These are phyloP conservation scores for Wallacemonas sp. DNA, from an alignment of 208 protist species.

Conservation along the genomic window DNA sequence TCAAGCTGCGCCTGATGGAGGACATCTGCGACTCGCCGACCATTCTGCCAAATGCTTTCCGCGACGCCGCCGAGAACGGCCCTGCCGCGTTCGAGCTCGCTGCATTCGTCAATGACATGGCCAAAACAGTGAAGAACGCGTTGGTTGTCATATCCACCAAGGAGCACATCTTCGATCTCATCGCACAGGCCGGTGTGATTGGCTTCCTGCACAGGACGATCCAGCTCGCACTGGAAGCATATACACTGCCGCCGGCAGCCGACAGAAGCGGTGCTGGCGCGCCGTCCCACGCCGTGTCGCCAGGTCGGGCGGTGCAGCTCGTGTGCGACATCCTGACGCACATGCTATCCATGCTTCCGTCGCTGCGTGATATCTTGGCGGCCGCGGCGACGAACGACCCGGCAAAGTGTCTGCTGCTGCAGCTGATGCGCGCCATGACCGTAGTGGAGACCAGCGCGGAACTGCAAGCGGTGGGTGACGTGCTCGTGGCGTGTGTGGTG, in stretches of 20 bases:
- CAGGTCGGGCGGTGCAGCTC: slow-evolving; percentile 35
- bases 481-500: slow-evolving; percentile 4
- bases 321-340: slow-evolving; percentile 32
- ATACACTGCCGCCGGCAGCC: too few relatives aligned
- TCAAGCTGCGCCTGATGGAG: slow-evolving; percentile 55
- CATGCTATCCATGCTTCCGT: slow-evolving; percentile 25
- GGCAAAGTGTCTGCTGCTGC: slow-evolving; percentile 25
- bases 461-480: slow-evolving; percentile 46
- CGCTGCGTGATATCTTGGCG: slow-evolving; percentile 18
- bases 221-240: slow-evolving; percentile 8
- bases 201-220: slow-evolving; percentile 34
- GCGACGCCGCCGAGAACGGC: slow-evolving; percentile 9
- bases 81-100: slow-evolving; percentile 40
- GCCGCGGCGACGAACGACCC: neutral
- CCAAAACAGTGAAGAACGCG: slow-evolving; percentile 64
- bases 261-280: too few relatives aligned
- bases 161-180: slow-evolving; percentile 38
- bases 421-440: slow-evolving; percentile 39
- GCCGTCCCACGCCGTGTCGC: neutral
- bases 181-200: slow-evolving; percentile 38
- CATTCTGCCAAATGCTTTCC: slow-evolving; percentile 46
- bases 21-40: slow-evolving; percentile 41
- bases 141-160: slow-evolving; percentile 46
- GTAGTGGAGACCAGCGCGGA: slow-evolving; percentile 25
- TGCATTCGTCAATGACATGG: slow-evolving; percentile 61